Evolutionary conservation across 164 flowering plant genomes (phyloP).

Genomic region (Litsea cubeba): DNA sequence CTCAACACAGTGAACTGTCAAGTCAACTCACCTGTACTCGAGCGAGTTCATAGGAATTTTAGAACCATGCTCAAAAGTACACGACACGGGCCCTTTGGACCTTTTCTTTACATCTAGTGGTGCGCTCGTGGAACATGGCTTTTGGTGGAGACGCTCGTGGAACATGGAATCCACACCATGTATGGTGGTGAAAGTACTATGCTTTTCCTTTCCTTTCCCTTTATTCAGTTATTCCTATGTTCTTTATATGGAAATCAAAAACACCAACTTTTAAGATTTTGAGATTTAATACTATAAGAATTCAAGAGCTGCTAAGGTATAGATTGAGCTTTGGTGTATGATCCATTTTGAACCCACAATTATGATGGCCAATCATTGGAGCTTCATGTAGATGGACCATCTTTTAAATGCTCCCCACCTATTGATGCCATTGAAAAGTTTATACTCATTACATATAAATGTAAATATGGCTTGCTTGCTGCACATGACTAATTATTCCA

Average conservation of each 20-base stretch:
- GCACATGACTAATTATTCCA: too few relatives aligned
- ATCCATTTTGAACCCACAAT: too few relatives aligned
- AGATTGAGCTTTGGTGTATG: not conserved
- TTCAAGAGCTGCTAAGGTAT: not conserved
- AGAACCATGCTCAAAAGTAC: too few relatives aligned
- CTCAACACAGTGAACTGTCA: too few relatives aligned
- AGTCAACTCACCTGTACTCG: too few relatives aligned
- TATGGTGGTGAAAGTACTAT: not conserved
- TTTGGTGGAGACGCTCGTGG: not conserved
- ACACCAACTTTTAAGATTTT: not conserved
- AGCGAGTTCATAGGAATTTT: too few relatives aligned
- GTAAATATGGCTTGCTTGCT: too few relatives aligned
- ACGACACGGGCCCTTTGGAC: not conserved
- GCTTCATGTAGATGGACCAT: too few relatives aligned
- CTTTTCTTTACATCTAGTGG: not conserved
- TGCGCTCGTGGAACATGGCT: not conserved
- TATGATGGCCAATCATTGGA: too few relatives aligned
- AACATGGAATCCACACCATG: not conserved
- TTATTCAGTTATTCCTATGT: not conserved
- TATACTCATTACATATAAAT: too few relatives aligned
- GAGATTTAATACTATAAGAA: not conserved
- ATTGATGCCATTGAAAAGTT: too few relatives aligned
- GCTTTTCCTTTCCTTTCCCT: not conserved
- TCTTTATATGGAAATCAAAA: not conserved
- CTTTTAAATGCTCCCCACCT: too few relatives aligned